Conservation (phyloP, 169 alveolate species). For the Cryptosporidium felis region DNA sequence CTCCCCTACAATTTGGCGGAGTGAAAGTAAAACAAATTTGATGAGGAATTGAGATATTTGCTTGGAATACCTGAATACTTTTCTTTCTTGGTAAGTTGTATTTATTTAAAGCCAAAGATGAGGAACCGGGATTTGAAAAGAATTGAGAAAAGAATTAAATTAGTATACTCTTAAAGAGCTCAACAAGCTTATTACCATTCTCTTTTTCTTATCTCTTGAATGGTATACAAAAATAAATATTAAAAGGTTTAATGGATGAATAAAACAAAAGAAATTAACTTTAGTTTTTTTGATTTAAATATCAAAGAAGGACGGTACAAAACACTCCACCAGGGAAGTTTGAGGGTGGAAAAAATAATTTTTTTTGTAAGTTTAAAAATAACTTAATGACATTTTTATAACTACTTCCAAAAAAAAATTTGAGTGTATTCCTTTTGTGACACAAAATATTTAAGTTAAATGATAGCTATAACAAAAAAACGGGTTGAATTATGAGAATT, state of each 20-base stretch:
- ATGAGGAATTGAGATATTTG: too few relatives aligned
- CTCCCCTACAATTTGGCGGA: too few relatives aligned
- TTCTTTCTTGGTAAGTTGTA: too few relatives aligned
- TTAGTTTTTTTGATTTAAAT: background rate
- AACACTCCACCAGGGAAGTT: slow-evolving; percentile 25
- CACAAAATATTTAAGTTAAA: too few relatives aligned
- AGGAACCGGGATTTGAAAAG: too few relatives aligned
- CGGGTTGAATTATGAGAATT: background rate
- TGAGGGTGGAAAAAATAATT: slow-evolving; percentile 25
- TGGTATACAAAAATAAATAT: background rate
- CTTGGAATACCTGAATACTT: too few relatives aligned
- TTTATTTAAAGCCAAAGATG: too few relatives aligned
- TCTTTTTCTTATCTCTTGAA: background rate
- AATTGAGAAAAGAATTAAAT: background rate
- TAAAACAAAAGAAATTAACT: background rate
- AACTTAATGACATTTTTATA: too few relatives aligned
- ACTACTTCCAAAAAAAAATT: too few relatives aligned
- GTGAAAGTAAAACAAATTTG: too few relatives aligned
- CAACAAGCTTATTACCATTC: background rate
- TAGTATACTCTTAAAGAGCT: background rate
- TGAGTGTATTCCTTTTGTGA: background rate
- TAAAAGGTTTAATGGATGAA: background rate
- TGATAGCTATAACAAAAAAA: too few relatives aligned
- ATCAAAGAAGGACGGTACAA: background rate
- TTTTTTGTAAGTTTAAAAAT: slow-evolving; percentile 25